These are phyloP conservation scores for Soucietia sequanensis DNA, from an alignment of 805 yeast species.

Conservation along the genomic window DNA sequence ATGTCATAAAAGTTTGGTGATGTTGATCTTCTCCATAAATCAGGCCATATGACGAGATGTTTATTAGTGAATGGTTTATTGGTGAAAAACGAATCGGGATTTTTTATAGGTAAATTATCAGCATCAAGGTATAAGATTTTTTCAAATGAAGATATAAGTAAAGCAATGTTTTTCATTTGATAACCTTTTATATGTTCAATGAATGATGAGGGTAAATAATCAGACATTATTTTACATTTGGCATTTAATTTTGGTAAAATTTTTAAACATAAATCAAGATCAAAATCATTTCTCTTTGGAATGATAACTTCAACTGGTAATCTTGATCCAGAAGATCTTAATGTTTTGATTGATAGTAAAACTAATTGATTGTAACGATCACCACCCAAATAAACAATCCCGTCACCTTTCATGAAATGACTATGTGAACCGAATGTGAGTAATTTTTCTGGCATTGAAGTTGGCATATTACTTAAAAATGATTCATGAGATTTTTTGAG, in stretches of 20 bases:
- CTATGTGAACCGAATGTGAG: constrained; percentile 18
- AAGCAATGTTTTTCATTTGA: constrained; percentile 37
- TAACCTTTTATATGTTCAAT: constrained; percentile 24
- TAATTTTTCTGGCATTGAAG: constrained; percentile 19
- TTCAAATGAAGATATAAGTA: constrained; percentile 35
- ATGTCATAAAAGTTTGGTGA: constrained; percentile 36
- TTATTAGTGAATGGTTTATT: constrained; percentile 29
- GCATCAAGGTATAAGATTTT: constrained; percentile 38
- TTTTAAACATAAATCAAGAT: constrained; percentile 30
- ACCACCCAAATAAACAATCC: constrained; percentile 41
- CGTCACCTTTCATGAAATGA: constrained; percentile 35
- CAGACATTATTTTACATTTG: constrained; percentile 47
- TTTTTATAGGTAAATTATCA: constrained; percentile 35
- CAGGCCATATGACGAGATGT: constrained; percentile 40
- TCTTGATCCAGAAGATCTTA: constrained; percentile 31
- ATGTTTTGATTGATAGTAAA: constrained; percentile 29
- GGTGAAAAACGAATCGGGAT: constrained; percentile 35
- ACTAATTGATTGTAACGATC: constrained; percentile 34
- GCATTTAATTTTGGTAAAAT: constrained; percentile 34
- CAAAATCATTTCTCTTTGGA: constrained; percentile 31
- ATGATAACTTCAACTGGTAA: constrained; percentile 39
- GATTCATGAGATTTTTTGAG: constrained; percentile 20
- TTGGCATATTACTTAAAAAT: constrained; percentile 21
- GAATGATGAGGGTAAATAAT: constrained; percentile 28
- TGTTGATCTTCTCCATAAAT: constrained; percentile 41